A percentile compares a stretch with the other conserved stretches of the same genome.
These are phyloP conservation scores for Mortierella sp. DNA, from an alignment of 371 early-diverging fungal genomes.

Conservation along the genomic window DNA sequence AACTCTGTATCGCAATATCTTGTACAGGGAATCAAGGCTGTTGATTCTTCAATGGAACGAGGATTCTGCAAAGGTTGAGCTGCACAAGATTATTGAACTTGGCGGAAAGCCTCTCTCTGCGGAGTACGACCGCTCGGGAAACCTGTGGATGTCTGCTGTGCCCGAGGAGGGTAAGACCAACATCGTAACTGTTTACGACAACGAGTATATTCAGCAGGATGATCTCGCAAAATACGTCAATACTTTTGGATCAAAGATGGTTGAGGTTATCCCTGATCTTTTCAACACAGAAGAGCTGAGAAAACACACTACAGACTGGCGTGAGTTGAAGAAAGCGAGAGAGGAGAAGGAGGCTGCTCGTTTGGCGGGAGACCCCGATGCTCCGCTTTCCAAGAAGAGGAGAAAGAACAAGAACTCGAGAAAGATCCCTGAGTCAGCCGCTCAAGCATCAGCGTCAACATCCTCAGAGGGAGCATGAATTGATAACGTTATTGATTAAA, in stretches of 20 bases:
- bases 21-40: constrained; percentile 33
- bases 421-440: constrained; percentile 36
- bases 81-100: constrained; percentile 40
- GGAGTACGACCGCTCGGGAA: constrained; percentile 53
- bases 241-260: constrained; percentile 58
- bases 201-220: constrained; percentile 34
- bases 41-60: constrained; percentile 53
- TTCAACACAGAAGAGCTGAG: constrained; percentile 68
- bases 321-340: constrained; percentile 54
- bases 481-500: background rate
- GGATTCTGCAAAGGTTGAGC: constrained; percentile 30
- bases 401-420: constrained; percentile 54
- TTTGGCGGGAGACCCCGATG: constrained; percentile 41
- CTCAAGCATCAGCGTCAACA: constrained; percentile 8
- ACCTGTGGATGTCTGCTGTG: constrained; percentile 39
- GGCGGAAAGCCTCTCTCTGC: constrained; percentile 35
- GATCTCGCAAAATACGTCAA: constrained; percentile 59
- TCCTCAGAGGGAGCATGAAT: constrained; percentile 3
- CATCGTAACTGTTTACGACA: constrained; percentile 30
- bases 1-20: background rate
- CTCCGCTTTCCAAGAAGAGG: constrained; percentile 41
- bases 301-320: constrained; percentile 60
- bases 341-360: constrained; percentile 53
- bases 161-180: constrained; percentile 30
- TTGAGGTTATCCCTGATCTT: constrained; percentile 62